Base-by-base conservation (phyloP, 768 basidiomycete genomes). In the Lactarius evosmus region DNA sequence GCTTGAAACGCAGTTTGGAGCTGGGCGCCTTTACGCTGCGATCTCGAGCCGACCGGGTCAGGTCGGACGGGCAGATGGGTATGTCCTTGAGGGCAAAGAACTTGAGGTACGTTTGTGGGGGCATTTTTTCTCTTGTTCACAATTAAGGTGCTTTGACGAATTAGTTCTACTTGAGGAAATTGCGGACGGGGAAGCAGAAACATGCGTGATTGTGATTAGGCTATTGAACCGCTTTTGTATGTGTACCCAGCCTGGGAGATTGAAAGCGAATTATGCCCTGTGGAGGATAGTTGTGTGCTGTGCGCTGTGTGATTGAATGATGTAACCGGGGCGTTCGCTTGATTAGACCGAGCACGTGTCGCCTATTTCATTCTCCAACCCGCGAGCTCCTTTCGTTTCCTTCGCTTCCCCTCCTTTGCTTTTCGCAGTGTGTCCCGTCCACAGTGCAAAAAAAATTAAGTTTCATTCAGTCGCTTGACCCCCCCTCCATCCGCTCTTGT, bases 61-160 rank as follows among this genome's bases (percentile, higher is more conserved):
- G 78, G 91, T 87, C 61, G 97, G 97, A 32, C 94, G 97, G 69
- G 87, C 90, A 62, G 97, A 99, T 76, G 97, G 97, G 58, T 98
- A 98, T 79, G 81, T 99, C 67, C 86, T 99, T 59, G 97, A 99
- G 82, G 97, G 97, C 74, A 95, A 93, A 80, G 97, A 99, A 77
- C 87, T 98, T 61, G 95, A 98, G 85, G 94, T 96, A 68, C 56
- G 83, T 74, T 51, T 60, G 44, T 49, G 46, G 25, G 22, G 2
- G 12, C 16, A 4, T 25, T 25, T 27, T 27, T 14, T 12, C 5
- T 7, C 16, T 49, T 25, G 25, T 14, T 25, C 46, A 49, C 22
- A 49, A 6, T 25, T 44, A 33, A 51, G 41, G 50, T 29, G n/a
- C 7, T 1, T 19, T 29, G n/a, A 27, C 56, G 34, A 38, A 68